Base-by-base conservation (phyloP, 169 alveolate species). In the Plasmodium falciparum region DNA sequence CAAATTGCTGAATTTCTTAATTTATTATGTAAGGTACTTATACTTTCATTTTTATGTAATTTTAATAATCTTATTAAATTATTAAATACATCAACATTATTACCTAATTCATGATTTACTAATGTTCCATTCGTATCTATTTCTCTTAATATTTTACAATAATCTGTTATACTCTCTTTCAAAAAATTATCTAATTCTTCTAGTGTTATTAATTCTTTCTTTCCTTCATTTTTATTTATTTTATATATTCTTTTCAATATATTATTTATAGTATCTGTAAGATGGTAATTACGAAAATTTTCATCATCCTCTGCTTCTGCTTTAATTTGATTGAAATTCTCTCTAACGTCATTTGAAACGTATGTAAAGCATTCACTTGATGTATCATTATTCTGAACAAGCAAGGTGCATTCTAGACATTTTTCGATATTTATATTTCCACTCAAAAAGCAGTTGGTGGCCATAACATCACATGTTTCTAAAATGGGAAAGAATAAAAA, bases 1-100 rank as follows among this genome's bases (percentile, higher is more conserved):
- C 92, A 85, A 12, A 85, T 61, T 24, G 92, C 92, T 45, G 88
- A 24, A 20, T 71, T 85, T 45, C 61, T 85, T 15, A 85, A 22
- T 45, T 71, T 85, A 22, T 58, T 50, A 17, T n/a, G 66, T 29
- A 71, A 24, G 4, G 59, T 56, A 13, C 12, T 43, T 0, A 47
- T 12, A 13, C 49, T 67, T 29, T 70, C 74, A 7, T 59, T 66
- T 6, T 7, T n/a, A 52, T 85, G 86, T 15, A 26, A 5, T 26
- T 47, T 59, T 47, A 85, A 11, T 8, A 85, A 33, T 24, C 71
- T 71, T 6, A 39, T 47, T 29, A 85, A 22, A 71, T 85, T 85
- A 9, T 63, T 85, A 61, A 29, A 85, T 50, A 63, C 47, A 50
- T 80, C 83, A 0, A 12, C 17, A 8, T 65, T 69, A 45, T 65